Evolutionary conservation across 805 yeast species (phyloP).

Genomic region (Saturnispora dispora): DNA sequence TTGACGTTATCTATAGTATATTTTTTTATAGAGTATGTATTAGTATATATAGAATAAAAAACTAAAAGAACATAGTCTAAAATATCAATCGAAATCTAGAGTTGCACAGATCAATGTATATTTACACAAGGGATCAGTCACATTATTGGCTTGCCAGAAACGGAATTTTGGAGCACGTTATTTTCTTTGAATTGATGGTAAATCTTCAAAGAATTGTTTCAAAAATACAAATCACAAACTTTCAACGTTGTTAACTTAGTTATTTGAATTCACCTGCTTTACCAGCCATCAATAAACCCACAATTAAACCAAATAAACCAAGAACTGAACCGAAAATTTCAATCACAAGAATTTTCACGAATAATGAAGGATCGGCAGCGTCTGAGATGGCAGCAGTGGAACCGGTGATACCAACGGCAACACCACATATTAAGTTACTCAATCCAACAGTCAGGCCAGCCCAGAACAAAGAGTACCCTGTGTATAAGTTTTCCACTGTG

Average conservation of each 20-base stretch:
- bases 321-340: constrained; percentile 96
- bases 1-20: not conserved
- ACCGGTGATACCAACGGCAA: constrained; percentile 95
- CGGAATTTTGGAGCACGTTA: not conserved
- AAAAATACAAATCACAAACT: not conserved
- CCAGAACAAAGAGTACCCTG: constrained; percentile 95
- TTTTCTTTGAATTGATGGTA: not conserved
- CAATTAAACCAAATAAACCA: constrained; percentile 93
- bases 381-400: constrained; percentile 98
- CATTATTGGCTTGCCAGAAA: not conserved
- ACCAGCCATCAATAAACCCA: constrained; percentile 94
- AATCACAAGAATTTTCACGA: constrained; percentile 91
- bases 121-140: not conserved
- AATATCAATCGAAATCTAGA: constrained; percentile 11
- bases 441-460: constrained; percentile 95
- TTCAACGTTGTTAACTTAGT: constrained; percentile 2
- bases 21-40: not conserved
- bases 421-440: constrained; percentile 90
- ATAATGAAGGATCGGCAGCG: constrained; percentile 92
- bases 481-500: constrained; percentile 80
- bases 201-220: not conserved
- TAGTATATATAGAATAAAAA: not conserved
- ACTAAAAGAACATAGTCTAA: not conserved
- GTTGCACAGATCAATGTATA: not conserved
- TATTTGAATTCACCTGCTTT: constrained; percentile 82